These are phyloP conservation scores for Paspalum notatum DNA, from an alignment of 176 grass and related monocot genomes.

Conservation along the genomic window DNA sequence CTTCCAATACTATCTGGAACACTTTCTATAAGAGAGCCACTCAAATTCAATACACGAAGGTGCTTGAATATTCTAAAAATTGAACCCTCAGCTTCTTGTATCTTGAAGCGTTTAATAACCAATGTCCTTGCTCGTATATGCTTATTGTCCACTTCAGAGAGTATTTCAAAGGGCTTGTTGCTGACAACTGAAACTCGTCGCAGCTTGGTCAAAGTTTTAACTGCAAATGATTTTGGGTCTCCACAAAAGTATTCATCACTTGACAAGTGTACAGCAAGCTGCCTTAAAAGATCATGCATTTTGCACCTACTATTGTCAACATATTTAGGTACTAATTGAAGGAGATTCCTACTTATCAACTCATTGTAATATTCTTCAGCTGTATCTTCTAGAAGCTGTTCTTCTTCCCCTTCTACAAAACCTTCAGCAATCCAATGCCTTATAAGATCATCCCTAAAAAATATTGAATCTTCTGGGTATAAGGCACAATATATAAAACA, in stretches of 20 bases:
- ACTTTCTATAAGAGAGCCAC: background rate
- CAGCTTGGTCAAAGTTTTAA: background rate
- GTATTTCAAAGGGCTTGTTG: background rate
- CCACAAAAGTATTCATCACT: conserved; percentile 34
- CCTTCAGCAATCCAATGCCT: conserved; percentile 56
- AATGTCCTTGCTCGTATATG: conserved; percentile 9
- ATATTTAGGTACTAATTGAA: background rate
- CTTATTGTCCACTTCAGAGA: background rate
- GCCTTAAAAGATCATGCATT: conserved; percentile 49
- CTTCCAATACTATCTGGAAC: background rate
- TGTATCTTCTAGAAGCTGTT: conserved; percentile 40
- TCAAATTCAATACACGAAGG: conserved; percentile 30
- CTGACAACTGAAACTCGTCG: background rate
- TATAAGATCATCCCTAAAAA: background rate
- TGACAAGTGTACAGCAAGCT: conserved; percentile 38
- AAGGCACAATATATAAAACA: conserved; percentile 53
- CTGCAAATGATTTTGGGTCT: background rate
- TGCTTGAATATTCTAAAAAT: background rate
- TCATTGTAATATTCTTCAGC: conserved; percentile 49
- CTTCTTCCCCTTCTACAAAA: background rate
- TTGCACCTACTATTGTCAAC: accelerated
- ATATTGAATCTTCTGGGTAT: background rate
- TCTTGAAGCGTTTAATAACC: background rate
- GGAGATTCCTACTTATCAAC: conserved; percentile 42
- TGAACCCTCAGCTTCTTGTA: conserved; percentile 3